A percentile compares a stretch with the other conserved stretches of the same genome.
Evolutionary conservation across 2,329 filamentous ascomycete genomes (phyloP).

Genomic region (Colletotrichum coccodes): DNA sequence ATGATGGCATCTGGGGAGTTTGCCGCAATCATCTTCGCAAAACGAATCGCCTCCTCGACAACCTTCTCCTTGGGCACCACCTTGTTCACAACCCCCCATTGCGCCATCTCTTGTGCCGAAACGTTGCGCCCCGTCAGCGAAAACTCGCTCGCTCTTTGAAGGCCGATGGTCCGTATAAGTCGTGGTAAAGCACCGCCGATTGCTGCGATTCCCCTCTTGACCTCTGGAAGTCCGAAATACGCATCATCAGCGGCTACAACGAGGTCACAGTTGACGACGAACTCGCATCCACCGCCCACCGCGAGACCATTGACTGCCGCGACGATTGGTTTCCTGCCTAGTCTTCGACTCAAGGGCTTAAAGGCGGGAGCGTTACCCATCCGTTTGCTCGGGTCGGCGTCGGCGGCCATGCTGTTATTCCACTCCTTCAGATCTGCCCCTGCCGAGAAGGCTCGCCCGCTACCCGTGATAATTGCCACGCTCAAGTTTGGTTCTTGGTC

Average conservation of each 20-base stretch:
- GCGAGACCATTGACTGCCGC: constrained; percentile 68
- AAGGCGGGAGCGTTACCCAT: constrained; percentile 32
- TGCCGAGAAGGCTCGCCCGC: constrained; percentile 63
- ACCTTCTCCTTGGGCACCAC: constrained; percentile 30
- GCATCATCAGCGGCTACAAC: constrained; percentile 62
- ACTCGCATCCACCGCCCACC: constrained; percentile 67
- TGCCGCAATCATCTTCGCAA: constrained; percentile 29
- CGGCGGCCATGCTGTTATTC: constrained; percentile 42
- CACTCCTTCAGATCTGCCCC: constrained; percentile 65
- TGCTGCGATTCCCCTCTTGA: constrained; percentile 63
- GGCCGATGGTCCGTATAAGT: constrained; percentile 52
- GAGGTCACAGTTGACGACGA: constrained; percentile 64
- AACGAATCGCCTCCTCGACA: constrained; percentile 34
- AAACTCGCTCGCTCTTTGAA: constrained; percentile 39
- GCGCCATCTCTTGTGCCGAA: constrained; percentile 36
- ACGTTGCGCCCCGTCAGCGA: constrained; percentile 37
- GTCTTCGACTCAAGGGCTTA: constrained; percentile 48
- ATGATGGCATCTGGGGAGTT: constrained; percentile 48
- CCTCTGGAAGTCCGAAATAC: constrained; percentile 63
- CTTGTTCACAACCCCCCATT: constrained; percentile 38
- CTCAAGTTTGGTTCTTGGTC: constrained; percentile 59
- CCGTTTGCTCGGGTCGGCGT: constrained; percentile 34
- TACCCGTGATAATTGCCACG: constrained; percentile 61
- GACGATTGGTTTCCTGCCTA: constrained; percentile 67
- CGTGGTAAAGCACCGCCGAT: constrained; percentile 62